Conservation (phyloP, 768 basidiomycete species). For the Imleria badia region DNA sequence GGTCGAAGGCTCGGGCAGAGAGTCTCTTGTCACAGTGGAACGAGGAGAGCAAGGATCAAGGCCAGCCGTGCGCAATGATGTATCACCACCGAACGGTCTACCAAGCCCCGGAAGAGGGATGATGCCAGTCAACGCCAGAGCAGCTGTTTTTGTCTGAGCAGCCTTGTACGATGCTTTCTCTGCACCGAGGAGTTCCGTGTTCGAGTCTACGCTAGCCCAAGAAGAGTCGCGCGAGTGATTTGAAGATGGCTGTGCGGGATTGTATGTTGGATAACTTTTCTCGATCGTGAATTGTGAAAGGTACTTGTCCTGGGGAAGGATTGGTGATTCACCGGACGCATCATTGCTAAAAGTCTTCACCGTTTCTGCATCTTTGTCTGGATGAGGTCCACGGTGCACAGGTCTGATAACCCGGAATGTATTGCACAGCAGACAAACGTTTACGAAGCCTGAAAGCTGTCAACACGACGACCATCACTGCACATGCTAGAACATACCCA, state of each 20-base stretch:
- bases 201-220: constrained; percentile 19
- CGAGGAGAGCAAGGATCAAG: constrained; percentile 1
- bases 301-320: not conserved
- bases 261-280: not conserved
- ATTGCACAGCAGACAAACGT: constrained; percentile 66
- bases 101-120: constrained; percentile 7
- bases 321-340: constrained; percentile 23
- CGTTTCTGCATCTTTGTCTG: constrained; percentile 6
- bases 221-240: constrained; percentile 16
- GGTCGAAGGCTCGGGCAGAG: not conserved
- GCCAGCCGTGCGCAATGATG: not conserved
- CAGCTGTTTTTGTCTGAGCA: not conserved
- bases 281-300: not conserved
- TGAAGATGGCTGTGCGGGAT: not conserved
- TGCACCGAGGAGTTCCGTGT: constrained; percentile 10
- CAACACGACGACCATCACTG: not conserved
- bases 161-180: constrained; percentile 8
- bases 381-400: constrained; percentile 39
- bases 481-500: constrained; percentile 42
- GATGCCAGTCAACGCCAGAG: not conserved
- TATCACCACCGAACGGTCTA: constrained; percentile 12
- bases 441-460: constrained; percentile 51
- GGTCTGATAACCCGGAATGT: constrained; percentile 62
- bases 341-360: constrained; percentile 25
- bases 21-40: not conserved